Conservation (phyloP, 768 basidiomycete genomes). For the Glaciozyma martinii region DNA sequence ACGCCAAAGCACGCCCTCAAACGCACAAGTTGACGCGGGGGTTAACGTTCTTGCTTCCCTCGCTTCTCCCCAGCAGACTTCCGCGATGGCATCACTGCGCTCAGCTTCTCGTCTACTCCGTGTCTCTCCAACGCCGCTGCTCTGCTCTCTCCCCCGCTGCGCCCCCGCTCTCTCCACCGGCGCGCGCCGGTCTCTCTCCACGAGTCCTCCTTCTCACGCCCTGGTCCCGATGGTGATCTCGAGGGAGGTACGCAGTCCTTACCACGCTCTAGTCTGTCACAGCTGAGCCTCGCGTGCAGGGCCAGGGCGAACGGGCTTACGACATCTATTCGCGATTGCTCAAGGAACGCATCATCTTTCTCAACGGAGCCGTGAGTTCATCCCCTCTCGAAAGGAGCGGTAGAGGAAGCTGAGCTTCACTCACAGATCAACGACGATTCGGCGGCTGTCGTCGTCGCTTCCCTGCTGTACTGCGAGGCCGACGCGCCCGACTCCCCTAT, state of each 20-base stretch:
- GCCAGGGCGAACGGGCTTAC: slow-evolving; percentile 21
- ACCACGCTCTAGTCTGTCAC: too few species aligned
- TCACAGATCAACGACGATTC: slow-evolving; percentile 77
- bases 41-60: too few species aligned
- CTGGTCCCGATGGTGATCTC: slow-evolving; percentile 19
- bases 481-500: slow-evolving; percentile 66
- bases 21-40: too few species aligned
- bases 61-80: too few species aligned
- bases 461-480: slow-evolving; percentile 89
- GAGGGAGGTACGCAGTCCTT: slow-evolving; percentile 10
- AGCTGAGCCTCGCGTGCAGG: slow-evolving; percentile 1
- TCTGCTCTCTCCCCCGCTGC: too few species aligned
- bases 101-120: too few species aligned
- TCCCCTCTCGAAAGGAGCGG: not conserved
- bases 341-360: slow-evolving; percentile 88
- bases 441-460: slow-evolving; percentile 78
- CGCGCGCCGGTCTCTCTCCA: too few species aligned
- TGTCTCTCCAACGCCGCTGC: too few species aligned
- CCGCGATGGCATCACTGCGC: too few species aligned
- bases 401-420: not conserved
- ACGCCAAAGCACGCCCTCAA: too few species aligned
- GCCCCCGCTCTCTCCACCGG: too few species aligned
- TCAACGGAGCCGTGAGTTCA: slow-evolving; percentile 67
- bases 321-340: slow-evolving; percentile 76
- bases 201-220: not conserved